A percentile compares a stretch with the other conserved stretches of the same genome.
These are phyloP conservation scores for Aspergillus olivimuriae DNA, from an alignment of 495 filamentous ascomycete species.

Conservation along the genomic window DNA sequence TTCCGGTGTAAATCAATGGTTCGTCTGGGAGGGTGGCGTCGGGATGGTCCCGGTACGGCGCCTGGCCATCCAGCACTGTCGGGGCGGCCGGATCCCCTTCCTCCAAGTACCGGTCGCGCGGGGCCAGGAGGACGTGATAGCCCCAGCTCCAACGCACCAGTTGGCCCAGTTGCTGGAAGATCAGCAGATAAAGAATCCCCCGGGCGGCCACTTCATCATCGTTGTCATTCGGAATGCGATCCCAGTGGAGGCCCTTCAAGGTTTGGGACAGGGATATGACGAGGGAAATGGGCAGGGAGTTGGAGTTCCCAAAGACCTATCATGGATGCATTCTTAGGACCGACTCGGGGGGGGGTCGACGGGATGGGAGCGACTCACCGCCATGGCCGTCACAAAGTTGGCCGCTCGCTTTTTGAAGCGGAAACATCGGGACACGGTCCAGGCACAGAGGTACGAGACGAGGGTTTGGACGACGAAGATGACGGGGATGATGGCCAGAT, in stretches of 20 bases:
- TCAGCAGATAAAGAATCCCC: slow-evolving; percentile 90
- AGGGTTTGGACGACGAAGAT: slow-evolving; percentile 85
- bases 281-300: slow-evolving; percentile 93
- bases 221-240: slow-evolving; percentile 82
- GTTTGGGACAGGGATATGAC: slow-evolving; percentile 92
- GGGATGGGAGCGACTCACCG: too few species aligned
- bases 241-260: slow-evolving; percentile 86
- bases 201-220: slow-evolving; percentile 91
- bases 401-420: slow-evolving; percentile 74
- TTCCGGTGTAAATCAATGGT: slow-evolving; percentile 33
- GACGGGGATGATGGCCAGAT: slow-evolving; percentile 86
- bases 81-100: slow-evolving; percentile 54
- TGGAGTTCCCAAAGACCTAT: slow-evolving; percentile 92
- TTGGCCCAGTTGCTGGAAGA: slow-evolving; percentile 97
- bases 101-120: slow-evolving; percentile 54
- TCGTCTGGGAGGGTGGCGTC: slow-evolving; percentile 40
- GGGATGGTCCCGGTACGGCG: slow-evolving; percentile 57
- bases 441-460: slow-evolving; percentile 73
- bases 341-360: too few species aligned
- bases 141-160: slow-evolving; percentile 97
- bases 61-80: slow-evolving; percentile 57
- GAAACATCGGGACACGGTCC: slow-evolving; percentile 62
- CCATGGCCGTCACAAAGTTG: slow-evolving; percentile 97
- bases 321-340: slow-evolving; percentile 6
- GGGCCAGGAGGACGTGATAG: slow-evolving; percentile 84